Percentiles rank a stretch among this genome's conserved stretches.
phyloP scores from a whole-genome alignment of 1,139 yeast species.

The Diutina mesorugosa region DNA sequence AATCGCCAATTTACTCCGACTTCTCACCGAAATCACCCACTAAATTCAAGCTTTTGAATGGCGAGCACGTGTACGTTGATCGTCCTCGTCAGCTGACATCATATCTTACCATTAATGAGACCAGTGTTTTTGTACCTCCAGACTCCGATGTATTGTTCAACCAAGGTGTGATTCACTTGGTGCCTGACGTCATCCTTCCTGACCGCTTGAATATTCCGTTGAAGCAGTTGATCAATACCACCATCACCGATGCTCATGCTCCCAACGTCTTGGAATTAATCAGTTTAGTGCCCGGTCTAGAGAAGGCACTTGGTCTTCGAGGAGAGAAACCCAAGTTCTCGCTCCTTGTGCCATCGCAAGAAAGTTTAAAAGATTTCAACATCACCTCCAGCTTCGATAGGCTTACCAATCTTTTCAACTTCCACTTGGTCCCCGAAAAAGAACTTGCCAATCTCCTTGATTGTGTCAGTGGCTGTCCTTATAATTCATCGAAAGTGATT shows the following conservation, averaged over 20 bases:
- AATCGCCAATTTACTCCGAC: constrained; percentile 60
- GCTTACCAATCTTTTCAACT: constrained; percentile 41
- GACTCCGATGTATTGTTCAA: constrained; percentile 63
- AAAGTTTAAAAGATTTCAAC: constrained; percentile 41
- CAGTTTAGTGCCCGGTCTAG: constrained; percentile 17
- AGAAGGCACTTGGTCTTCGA: constrained; percentile 11
- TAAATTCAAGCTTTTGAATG: constrained; percentile 22
- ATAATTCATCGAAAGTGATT: constrained; percentile 4
- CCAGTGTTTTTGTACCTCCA: constrained; percentile 19
- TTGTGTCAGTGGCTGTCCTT: constrained; percentile 10
- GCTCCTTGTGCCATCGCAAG: constrained; percentile 59
- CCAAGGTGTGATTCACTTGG: constrained; percentile 78
- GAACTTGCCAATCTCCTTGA: constrained; percentile 21
- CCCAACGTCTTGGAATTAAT: constrained; percentile 38
- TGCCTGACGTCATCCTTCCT: constrained; percentile 48
- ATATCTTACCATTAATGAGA: constrained; percentile 14
- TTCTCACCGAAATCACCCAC: constrained; percentile 14
- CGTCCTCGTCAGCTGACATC: constrained; percentile 12
- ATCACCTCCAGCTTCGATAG: constrained; percentile 30
- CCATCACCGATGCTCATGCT: constrained; percentile 17
- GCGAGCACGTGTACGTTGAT: constrained; percentile 18
- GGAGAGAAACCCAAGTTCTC: constrained; percentile 35
- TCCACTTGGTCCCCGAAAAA: constrained; percentile 58
- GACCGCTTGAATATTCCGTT: constrained; percentile 39
- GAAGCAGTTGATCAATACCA: constrained; percentile 37